phyloP scores from a whole-genome alignment of 352 stramenopile genomes.

The Peronospora destructor region DNA sequence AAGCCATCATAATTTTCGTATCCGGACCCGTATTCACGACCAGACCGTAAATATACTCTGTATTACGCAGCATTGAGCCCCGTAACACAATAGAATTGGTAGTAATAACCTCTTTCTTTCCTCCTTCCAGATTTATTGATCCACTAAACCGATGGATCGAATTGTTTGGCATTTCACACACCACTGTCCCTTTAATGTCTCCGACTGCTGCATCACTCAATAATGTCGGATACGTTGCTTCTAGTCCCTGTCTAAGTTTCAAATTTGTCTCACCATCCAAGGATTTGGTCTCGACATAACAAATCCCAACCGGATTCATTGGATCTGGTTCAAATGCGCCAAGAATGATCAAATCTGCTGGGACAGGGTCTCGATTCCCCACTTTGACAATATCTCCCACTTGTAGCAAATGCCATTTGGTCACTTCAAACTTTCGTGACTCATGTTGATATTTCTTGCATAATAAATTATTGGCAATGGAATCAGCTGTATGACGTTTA shows the following conservation, averaged over 20 bases:
- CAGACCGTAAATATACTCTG: conserved; percentile 86
- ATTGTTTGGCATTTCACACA: conserved; percentile 86
- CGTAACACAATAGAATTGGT: conserved; percentile 79
- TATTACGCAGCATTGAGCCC: conserved; percentile 86
- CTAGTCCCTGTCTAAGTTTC: conserved; percentile 82
- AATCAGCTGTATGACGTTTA: conserved; percentile 84
- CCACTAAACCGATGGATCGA: conserved; percentile 88
- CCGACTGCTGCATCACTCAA: conserved; percentile 42
- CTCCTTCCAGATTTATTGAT: conserved; percentile 56
- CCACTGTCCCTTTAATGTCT: conserved; percentile 48
- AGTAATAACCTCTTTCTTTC: conserved; percentile 68
- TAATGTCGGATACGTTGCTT: conserved; percentile 68
- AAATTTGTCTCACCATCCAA: conserved; percentile 92
- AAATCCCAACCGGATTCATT: conserved; percentile 65
- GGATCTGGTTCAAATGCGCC: conserved; percentile 68
- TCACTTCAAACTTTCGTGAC: conserved; percentile 42
- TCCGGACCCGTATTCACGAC: conserved; percentile 89
- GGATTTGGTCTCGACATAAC: conserved; percentile 90
- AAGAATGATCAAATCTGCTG: conserved; percentile 85
- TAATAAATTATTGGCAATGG: conserved; percentile 73
- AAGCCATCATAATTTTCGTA: conserved; percentile 89
- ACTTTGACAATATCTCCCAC: conserved; percentile 90
- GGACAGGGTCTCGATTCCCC: conserved; percentile 77
- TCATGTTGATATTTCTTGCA: conserved; percentile 40
- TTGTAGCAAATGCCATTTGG: conserved; percentile 70